Evolutionary conservation across 2,329 filamentous ascomycete genomes (phyloP), one percentile per base, ranked within the genome.

Genomic region (Fusarium duplospermum): DNA sequence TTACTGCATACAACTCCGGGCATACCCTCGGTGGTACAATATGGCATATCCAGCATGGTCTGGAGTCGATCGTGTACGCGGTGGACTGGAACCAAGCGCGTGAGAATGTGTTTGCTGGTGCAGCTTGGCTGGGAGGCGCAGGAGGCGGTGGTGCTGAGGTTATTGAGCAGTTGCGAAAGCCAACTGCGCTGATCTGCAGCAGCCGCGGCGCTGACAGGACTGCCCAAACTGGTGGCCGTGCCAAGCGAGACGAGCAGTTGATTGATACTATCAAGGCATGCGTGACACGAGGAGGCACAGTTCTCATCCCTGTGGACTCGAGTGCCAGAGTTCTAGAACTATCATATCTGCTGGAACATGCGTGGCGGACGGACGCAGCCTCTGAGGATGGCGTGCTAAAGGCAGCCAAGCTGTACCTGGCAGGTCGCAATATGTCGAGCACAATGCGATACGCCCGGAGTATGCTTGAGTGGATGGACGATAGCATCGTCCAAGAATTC

Each of bases 391-490:
- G 87, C 24, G 83, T 84, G 1, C 83, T 92, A 18, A 86, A 86
- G 64, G 83, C 85, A 1, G 85, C 89, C 0, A 90, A 88, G 76
- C 86, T 98, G 1, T 98, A 95, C 80, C 87, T 99, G 50, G 96
- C 95, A 1, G 95, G 95, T 42, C 92, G 92, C 68, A 97, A 94
- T 70, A 93, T 94, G 73, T 92, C 94, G 67, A 95, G 94, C 71
- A 97, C 95, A 0, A 93, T 98, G 88, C 90, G 94, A 62, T 94
- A 98, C 75, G 94, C 96, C 29, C 90, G 95, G 75, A 98, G 96
- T 81, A 97, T 99, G 94, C 87, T 99, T 35, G 96, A 99, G 80
- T 99, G 96, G 96, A 98, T 99, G 95, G 95, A 98, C 80, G 95
- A 98, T 79, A 93, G 92, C 67, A 97, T 99, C 68, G 93, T 97